Base-by-base conservation (phyloP, 1,284 basidiomycete genomes). In the Naganishia albida region DNA sequence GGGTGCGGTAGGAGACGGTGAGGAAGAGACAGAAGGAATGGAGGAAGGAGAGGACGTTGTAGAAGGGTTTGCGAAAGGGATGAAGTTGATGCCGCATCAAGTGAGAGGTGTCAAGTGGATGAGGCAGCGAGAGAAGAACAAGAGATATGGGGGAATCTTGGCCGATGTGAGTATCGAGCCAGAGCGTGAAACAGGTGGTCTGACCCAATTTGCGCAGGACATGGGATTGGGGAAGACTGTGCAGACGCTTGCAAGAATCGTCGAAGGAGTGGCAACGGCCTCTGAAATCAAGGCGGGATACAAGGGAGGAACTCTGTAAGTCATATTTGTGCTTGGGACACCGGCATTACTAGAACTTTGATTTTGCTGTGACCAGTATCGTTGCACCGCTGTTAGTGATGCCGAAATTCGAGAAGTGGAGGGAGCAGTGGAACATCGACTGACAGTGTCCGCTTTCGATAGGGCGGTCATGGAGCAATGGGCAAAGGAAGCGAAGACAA, bases 391-490 rank as follows among this genome's bases (percentile, higher is more conserved):
- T 93, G 34, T 71, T 26, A 64, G 26, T n/a, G n/a, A 25, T n/a
- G 3, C n/a, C n/a, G n/a, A n/a, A n/a, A n/a, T n/a, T n/a, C 42
- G 20, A 20, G 6, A 13, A 38, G 23, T 0, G 55, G 2, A 2
- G 2, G 26, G 10, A 26, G 40, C 7, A 40, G n/a, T 18, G 26
- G 20, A 20, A 42, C n/a, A 30, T n/a, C n/a, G n/a, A n/a, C 20
- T 46, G 25, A 28, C 2, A 16, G 8, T 23, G 18, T 44, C 28
- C 38, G 8, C 18, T 15, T 26, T 25, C 7, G 0, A 40, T 28
- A 71, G 70, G 7, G 87, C 91, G 7, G 85, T 99, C 20, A 87
- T 97, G 67, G 84, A 85, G 18, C 95, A 99, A 76, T 99, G 95
- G 95, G 89, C 88, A 20, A 82, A 85, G 3, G 95, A 99, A 75